Evolutionary conservation across 2,329 filamentous ascomycete species (phyloP).

Genomic region (Diaporthe sp.): DNA sequence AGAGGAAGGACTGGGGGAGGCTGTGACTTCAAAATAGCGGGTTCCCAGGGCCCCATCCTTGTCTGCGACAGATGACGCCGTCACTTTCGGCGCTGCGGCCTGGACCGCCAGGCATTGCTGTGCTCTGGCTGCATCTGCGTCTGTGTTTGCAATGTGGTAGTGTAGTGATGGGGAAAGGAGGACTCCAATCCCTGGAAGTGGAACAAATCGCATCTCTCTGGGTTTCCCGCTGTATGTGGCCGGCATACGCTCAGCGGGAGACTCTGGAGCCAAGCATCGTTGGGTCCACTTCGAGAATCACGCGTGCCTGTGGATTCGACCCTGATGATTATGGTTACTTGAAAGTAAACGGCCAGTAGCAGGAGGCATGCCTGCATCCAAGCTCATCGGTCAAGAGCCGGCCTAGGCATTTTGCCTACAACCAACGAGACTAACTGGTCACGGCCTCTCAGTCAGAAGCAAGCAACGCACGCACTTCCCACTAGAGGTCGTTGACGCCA

Average conservation of each 20-base stretch:
- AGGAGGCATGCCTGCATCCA: background rate
- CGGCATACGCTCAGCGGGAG: background rate
- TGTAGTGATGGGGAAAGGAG: background rate
- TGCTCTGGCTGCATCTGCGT: background rate
- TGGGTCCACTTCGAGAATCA: background rate
- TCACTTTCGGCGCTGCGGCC: constrained; percentile 11
- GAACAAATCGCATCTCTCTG: background rate
- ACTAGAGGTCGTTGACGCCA: constrained; percentile 20
- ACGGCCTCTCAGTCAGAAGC: constrained; percentile 4
- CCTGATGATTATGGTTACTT: background rate
- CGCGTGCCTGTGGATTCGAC: background rate
- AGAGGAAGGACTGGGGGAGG: constrained; percentile 21
- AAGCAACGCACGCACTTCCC: background rate
- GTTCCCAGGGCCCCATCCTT: constrained; percentile 12
- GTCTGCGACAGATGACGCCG: constrained; percentile 30
- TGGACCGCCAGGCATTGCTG: constrained; percentile 12
- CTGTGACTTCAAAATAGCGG: constrained; percentile 30
- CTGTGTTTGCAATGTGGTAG: background rate
- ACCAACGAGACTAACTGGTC: background rate
- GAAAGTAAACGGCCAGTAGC: background rate
- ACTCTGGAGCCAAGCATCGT: background rate
- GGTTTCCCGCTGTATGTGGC: background rate
- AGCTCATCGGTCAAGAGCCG: background rate
- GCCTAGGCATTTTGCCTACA: background rate
- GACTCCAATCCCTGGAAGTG: constrained; percentile 6